Evolutionary conservation across 2,329 filamentous ascomycete species (phyloP), one percentile per base, ranked within the genome.

Genomic region (Verticillium dahliae): DNA sequence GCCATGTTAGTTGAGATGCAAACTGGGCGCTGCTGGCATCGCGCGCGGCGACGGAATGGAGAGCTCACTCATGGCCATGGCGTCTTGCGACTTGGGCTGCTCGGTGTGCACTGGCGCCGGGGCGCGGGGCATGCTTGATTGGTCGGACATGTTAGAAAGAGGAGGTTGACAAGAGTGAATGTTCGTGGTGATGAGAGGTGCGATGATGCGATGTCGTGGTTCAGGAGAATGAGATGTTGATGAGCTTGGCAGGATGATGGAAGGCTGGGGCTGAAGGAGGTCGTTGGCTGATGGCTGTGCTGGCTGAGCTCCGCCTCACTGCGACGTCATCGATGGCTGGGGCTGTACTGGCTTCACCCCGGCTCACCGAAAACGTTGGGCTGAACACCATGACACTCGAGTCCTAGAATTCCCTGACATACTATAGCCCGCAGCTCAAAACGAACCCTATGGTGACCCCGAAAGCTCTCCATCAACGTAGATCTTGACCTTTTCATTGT

Each of bases 401-500:
- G 27, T 5, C 1, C 27, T 4, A 31, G 27, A 5, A 31, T 31
- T 31, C 27, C 4, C 27, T 31, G 27, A 31, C 27, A 31, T 4
- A 31, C 4, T 31, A 31, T 31, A 31, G 27, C 27, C 27, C 27
- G 27, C 27, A 31, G 27, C 27, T 31, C 27, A 31, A 31, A 37
- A 37, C 13, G 35, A 37, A 37, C 9, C 6, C 35, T 9, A 10
- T 9, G 2, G 4, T 37, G 2, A 9, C 35, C 35, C 65, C 60
- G 74, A 41, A 38, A 70, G 63, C 60, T 72, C 68, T 1, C 85
- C 85, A 63, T 85, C 83, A 6, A 88, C 65, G 61, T 77, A 74
- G n/a, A 89, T 79, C 63, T 88, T 84, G 1, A 90, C 84, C 72
- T 85, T 86, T 70, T 90, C 87, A 64, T 89, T 88, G 65, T 89